A percentile compares a stretch with the other conserved stretches of the same genome.
Conservation (phyloP, 2,329 filamentous ascomycete species). For the Neonectria neomacrospora region DNA sequence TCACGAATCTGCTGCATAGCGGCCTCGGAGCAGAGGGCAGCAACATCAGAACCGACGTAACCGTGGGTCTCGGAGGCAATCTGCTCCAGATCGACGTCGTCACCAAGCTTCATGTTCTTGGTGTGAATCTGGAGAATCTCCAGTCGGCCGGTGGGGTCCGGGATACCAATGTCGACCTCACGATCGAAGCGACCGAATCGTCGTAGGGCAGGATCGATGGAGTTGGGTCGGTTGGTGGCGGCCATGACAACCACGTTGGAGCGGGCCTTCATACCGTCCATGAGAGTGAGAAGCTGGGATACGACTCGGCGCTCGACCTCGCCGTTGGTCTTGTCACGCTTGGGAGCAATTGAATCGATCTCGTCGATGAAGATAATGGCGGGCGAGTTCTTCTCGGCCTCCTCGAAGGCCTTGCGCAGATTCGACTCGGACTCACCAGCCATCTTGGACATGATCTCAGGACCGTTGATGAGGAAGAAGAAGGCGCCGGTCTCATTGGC, state of each 20-base stretch:
- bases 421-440: slow-evolving; percentile 99
- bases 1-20: slow-evolving; percentile 99
- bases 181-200: slow-evolving; percentile 99
- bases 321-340: slow-evolving; percentile 99
- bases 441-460: slow-evolving; percentile 99
- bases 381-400: slow-evolving; percentile 99
- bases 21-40: slow-evolving; percentile 97
- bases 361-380: slow-evolving; percentile 99
- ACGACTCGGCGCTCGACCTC: slow-evolving; percentile 99
- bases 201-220: slow-evolving; percentile 95
- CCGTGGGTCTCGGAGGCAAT: slow-evolving; percentile 98
- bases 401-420: slow-evolving; percentile 98
- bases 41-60: slow-evolving; percentile 98
- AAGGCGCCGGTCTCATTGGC: slow-evolving; percentile 99
- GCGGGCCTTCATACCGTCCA: slow-evolving; percentile 99
- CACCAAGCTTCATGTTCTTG: slow-evolving; percentile 99
- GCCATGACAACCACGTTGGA: slow-evolving; percentile 99
- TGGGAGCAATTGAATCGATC: slow-evolving; percentile 98
- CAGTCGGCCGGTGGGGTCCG: slow-evolving; percentile 96
- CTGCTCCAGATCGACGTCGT: slow-evolving; percentile 96
- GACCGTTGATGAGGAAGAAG: slow-evolving; percentile 99
- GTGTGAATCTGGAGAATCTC: slow-evolving; percentile 99
- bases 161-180: slow-evolving; percentile 98
- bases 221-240: slow-evolving; percentile 98
- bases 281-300: slow-evolving; percentile 94